Evolutionary conservation across 768 basidiomycete species (phyloP), one percentile per base, ranked within the genome.

Genomic region (Leccinum arenicola): DNA sequence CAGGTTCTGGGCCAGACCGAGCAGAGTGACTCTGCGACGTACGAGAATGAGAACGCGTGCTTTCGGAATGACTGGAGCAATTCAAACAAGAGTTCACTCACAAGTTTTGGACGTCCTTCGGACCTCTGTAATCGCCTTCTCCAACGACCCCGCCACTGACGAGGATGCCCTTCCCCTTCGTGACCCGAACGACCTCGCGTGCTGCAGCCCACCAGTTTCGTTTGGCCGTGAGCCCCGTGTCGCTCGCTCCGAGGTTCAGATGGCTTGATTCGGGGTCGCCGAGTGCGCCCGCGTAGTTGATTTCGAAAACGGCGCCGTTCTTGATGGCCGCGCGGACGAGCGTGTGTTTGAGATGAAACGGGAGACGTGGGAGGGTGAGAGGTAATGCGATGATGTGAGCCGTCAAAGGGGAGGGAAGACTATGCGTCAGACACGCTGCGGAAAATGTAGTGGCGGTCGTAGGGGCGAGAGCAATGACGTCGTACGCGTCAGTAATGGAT

Each of bases 181-280:
- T 88, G 2, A 92, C 91, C 1, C 93, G 80, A 17, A 84, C 79
- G 3, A 95, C 76, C 72, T 95, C 93, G 35, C 87, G 77, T 11
- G 90, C 84, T 0, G 84, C 79, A 0, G 88, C 84, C 93, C 93
- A 91, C 92, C 91, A 91, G 63, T 93, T 91, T 43, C 89, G 75
- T 74, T 89, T 90, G 4, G 84, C 82, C 9, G 71, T 72, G 3
- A 78, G 66, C 0, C 83, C 85, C 31, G 76, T 79, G 57, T 86
- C 84, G 15, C 77, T 82, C 3, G 74, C 82, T 6, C 81, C 80
- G 12, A 81, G 78, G 15, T 77, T 74, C 3, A 74, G 64, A 11
- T 83, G 70, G 19, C 75, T 64, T 0, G 78, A 58, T 50, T 86
- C 84, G 19, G 80, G 78, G 51, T 86, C 85, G 1, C 82, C 85